phyloP scores from a whole-genome alignment of 2,329 filamentous ascomycete species.

The Colletotrichum higginsianum region DNA sequence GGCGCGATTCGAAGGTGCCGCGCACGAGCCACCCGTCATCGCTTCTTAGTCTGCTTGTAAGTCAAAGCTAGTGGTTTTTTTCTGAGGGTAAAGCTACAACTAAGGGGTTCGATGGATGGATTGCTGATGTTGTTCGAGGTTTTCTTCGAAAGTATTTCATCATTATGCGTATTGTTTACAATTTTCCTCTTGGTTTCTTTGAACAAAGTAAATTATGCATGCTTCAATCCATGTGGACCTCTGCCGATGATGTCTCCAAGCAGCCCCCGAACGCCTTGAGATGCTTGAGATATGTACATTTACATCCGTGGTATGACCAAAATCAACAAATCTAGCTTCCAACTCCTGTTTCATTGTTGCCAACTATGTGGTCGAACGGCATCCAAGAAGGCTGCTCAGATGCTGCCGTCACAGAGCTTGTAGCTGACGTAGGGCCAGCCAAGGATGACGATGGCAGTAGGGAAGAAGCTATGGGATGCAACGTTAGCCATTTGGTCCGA shows the following conservation, averaged over 20 bases:
- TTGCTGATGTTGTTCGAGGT: not conserved
- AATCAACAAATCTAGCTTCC: constrained; percentile 27
- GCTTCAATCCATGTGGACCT: constrained; percentile 20
- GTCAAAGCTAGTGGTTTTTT: not conserved
- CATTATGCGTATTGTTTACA: not conserved
- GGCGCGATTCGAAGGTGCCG: constrained; percentile 29
- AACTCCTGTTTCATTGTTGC: constrained; percentile 14
- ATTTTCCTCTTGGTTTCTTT: not conserved
- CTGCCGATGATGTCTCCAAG: constrained; percentile 28
- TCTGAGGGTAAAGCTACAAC: not conserved
- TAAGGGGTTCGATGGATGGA: not conserved
- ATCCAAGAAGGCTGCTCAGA: constrained; percentile 12
- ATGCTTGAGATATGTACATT: constrained; percentile 41
- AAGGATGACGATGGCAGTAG: constrained; percentile 27
- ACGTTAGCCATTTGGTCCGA: constrained; percentile 12
- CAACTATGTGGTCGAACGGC: not conserved
- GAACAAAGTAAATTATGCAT: constrained; percentile 38
- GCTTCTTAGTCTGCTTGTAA: constrained; percentile 21
- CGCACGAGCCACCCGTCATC: constrained; percentile 39
- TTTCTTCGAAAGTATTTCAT: too few species aligned
- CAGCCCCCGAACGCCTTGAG: constrained; percentile 27
- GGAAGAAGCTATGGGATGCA: constrained; percentile 15
- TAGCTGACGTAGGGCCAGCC: constrained; percentile 42
- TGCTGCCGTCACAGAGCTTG: constrained; percentile 29
- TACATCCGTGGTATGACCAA: constrained; percentile 20